phyloP scores from a whole-genome alignment of 2,329 filamentous ascomycete species.

The Pseudomassariella vexata region DNA sequence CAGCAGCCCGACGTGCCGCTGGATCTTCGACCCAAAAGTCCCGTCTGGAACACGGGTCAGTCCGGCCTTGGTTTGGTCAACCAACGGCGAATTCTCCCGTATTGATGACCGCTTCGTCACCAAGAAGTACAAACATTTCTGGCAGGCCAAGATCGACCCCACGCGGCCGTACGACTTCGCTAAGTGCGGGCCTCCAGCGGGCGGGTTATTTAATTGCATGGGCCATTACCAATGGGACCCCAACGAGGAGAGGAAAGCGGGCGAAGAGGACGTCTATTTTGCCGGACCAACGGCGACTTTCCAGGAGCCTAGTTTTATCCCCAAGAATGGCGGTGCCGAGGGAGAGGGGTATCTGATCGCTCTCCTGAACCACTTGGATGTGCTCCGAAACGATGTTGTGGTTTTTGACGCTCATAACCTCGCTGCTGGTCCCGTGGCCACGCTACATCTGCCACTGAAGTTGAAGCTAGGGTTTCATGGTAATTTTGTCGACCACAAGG shows the following conservation, averaged over 20 bases:
- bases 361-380: constrained; percentile 38
- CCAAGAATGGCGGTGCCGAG: constrained; percentile 32
- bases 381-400: constrained; percentile 36
- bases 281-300: constrained; percentile 39
- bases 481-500: constrained; percentile 34
- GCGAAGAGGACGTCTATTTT: constrained; percentile 34
- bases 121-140: constrained; percentile 39
- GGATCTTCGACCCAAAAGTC: constrained; percentile 31
- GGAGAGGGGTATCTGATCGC: constrained; percentile 46
- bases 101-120: constrained; percentile 42
- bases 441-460: constrained; percentile 33
- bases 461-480: constrained; percentile 35
- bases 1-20: constrained; percentile 32
- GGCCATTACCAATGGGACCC: constrained; percentile 36
- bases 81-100: constrained; percentile 42
- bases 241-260: constrained; percentile 17
- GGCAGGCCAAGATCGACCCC: constrained; percentile 33
- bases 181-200: constrained; percentile 34
- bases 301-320: constrained; percentile 50
- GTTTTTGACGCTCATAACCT: constrained; percentile 35
- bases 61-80: constrained; percentile 29
- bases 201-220: constrained; percentile 39
- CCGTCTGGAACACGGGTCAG: constrained; percentile 29
- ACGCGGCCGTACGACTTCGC: constrained; percentile 36
- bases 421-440: constrained; percentile 30